Base-by-base conservation (phyloP, 2,329 filamentous ascomycete genomes). In the Botrytis hyacinthi region DNA sequence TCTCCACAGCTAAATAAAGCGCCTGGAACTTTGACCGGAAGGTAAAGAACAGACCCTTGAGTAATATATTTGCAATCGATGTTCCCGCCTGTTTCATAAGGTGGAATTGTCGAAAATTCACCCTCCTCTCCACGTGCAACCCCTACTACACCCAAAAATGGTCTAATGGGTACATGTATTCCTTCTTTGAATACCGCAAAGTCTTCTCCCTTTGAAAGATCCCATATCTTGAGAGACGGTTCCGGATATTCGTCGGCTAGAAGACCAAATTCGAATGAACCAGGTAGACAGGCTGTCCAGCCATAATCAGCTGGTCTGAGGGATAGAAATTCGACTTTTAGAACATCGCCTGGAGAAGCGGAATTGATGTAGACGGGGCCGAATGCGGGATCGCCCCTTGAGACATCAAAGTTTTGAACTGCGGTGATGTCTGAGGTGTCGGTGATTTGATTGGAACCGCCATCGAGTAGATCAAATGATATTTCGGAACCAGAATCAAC, bases 1-100 rank as follows among this genome's bases (percentile, higher is more conserved):
- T 88, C 86, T 51, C 86, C 86, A 74, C 85, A 87, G 77, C 85
- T 86, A 78, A 88, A 87, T 20, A 87, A 80, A 0, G 85, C 86
- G 0, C 86, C 86, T 4, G 82, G 76, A 0, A 84, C 84, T 76
- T 86, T 83, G 20, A 87, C 83, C 22, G 86, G 86, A 1, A 88
- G 81, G 77, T 84, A 87, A 32, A 88, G 80, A 8, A 80, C 82
- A 0, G 84, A 82, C 0, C 86, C 86, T 4, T 82, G 80, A 8
- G 83, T 84, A 46, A 87, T 77, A 75, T 87, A 83, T 60, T 84
- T 84, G 75, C 86, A 87, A 78, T 88, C 87, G 66, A 88, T 83
- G 77, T 88, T 88, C n/a, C 86, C 86, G 66, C 87, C 86, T 5
- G 83, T 85, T 40, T 84, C 82, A 67, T 84, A 84, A 0, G 86